A percentile compares a stretch with the other conserved stretches of the same genome.
Evolutionary conservation across 2,329 filamentous ascomycete genomes (phyloP).

Genomic region (Diaporthe aspalathi): DNA sequence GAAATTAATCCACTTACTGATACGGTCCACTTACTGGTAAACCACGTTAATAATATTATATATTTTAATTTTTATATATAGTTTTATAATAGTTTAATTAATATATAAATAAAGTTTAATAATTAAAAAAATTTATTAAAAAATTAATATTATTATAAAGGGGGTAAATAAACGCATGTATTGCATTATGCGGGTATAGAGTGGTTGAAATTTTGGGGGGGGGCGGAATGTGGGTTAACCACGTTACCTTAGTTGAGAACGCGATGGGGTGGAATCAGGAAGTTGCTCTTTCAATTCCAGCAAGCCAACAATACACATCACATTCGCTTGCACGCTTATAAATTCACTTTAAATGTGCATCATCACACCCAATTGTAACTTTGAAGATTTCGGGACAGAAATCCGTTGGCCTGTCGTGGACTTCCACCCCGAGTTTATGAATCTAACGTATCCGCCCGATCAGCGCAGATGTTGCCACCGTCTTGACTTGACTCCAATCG

Average conservation of each 20-base stretch:
- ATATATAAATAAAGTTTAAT: no score
- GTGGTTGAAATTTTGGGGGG: no score
- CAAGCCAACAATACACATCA: neutral
- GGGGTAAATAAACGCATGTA: no score
- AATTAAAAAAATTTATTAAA: no score
- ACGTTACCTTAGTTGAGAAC: neutral
- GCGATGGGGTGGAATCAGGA: neutral
- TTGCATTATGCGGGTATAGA: no score
- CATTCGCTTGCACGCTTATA: neutral
- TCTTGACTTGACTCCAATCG: conserved; percentile 8
- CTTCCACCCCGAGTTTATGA: neutral
- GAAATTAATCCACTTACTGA: no score
- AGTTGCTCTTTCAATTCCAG: neutral
- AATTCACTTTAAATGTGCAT: neutral
- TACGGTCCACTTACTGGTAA: no score
- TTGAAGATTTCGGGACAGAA: neutral
- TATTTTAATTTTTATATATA: no score
- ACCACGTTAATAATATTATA: no score
- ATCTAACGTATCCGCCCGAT: neutral
- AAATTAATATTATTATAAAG: no score
- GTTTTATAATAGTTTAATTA: no score
- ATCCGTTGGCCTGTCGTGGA: neutral
- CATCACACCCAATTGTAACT: neutral
- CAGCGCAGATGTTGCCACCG: neutral
- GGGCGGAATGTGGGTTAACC: no score